Evolutionary conservation across 2,329 filamentous ascomycete species (phyloP).

Genomic region (Xylaria sp.): DNA sequence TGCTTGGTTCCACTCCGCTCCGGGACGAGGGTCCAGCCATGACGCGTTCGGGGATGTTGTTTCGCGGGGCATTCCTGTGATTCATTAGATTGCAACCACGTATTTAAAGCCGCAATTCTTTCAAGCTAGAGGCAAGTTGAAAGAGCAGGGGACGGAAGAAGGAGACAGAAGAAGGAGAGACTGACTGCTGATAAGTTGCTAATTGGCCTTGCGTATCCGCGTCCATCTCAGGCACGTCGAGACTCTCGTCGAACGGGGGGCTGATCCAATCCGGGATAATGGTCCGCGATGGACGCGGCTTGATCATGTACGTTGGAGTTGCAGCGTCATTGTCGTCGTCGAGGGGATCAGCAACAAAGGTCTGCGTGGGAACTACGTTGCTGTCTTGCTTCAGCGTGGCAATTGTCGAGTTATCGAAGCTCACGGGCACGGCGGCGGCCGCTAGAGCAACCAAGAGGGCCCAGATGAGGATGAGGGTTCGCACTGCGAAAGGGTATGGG

Average conservation of each 20-base stretch:
- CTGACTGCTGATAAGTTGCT: neutral
- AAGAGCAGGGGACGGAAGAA: too few species aligned
- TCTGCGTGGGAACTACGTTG: neutral
- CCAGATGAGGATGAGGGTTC: neutral
- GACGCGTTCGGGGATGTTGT: conserved; percentile 19
- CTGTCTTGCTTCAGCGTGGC: neutral
- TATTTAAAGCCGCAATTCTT: neutral
- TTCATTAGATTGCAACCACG: conserved; percentile 19
- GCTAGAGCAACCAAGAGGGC: neutral
- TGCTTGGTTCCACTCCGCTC: neutral
- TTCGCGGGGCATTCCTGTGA: conserved; percentile 3
- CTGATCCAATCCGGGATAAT: conserved; percentile 1
- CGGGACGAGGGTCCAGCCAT: conserved; percentile 10
- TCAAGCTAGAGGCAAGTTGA: neutral
- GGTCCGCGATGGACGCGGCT: neutral
- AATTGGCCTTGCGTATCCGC: neutral
- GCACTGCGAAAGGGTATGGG: neutral
- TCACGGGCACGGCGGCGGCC: neutral
- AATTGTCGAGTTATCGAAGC: neutral
- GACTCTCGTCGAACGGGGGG: neutral
- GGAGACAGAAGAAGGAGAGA: neutral
- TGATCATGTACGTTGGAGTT: neutral
- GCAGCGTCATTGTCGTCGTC: neutral
- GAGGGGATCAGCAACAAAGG: neutral
- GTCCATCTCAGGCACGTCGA: neutral